Evolutionary conservation across 768 basidiomycete species (phyloP).

Genomic region (Dendrothele bispora): DNA sequence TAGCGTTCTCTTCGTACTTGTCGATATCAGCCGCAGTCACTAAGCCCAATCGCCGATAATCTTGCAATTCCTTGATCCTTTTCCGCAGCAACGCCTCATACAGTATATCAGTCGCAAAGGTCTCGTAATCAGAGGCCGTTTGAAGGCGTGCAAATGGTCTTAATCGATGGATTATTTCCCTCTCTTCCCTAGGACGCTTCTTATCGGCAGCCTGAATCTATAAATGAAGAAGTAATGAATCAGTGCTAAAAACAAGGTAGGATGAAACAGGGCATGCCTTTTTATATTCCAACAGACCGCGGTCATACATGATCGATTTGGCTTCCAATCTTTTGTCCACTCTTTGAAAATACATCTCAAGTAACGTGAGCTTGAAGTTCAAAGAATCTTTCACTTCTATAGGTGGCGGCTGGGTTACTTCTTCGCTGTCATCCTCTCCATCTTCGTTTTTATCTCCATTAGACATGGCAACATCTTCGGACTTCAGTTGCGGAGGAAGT

Average conservation of each 20-base stretch:
- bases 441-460: slow-evolving; percentile 50
- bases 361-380: slow-evolving; percentile 81
- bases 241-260: background rate
- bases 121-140: slow-evolving; percentile 89
- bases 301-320: slow-evolving; percentile 89
- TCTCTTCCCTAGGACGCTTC: slow-evolving; percentile 87
- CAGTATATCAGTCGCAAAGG: slow-evolving; percentile 82
- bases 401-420: slow-evolving; percentile 70
- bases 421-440: slow-evolving; percentile 61
- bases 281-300: slow-evolving; percentile 91
- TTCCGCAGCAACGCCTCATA: slow-evolving; percentile 92
- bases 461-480: slow-evolving; percentile 48
- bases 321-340: slow-evolving; percentile 82
- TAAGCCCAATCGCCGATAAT: slow-evolving; percentile 84
- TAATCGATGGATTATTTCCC: slow-evolving; percentile 84
- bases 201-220: slow-evolving; percentile 92
- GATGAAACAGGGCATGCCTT: slow-evolving; percentile 58
- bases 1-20: slow-evolving; percentile 76
- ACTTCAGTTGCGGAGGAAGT: slow-evolving; percentile 22
- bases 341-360: slow-evolving; percentile 91
- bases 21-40: slow-evolving; percentile 87
- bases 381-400: slow-evolving; percentile 84
- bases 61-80: slow-evolving; percentile 88
- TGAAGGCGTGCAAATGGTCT: slow-evolving; percentile 91
- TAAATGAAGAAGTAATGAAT: slow-evolving; percentile 5